Conservation (phyloP, 768 basidiomycete genomes). For the Clitopilus passeckerianus region DNA sequence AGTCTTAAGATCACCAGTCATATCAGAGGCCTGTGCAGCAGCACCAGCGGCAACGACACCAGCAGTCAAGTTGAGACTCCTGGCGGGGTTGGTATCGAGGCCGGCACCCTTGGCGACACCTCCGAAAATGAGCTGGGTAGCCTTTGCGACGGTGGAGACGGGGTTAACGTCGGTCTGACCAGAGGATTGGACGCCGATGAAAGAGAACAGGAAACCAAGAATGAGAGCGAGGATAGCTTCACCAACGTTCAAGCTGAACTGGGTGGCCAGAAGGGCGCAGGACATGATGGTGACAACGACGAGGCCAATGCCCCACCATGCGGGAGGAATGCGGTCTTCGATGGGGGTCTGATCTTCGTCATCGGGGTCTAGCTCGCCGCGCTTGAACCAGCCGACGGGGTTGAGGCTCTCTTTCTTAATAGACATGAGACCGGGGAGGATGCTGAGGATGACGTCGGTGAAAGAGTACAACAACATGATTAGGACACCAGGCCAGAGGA, state of each 20-base stretch:
- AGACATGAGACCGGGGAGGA: slow-evolving; percentile 29
- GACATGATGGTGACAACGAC: slow-evolving; percentile 41
- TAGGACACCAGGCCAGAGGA: slow-evolving; percentile 58
- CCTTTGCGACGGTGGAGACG: slow-evolving; percentile 54
- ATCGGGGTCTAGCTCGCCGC: slow-evolving; percentile 25
- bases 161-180: slow-evolving; percentile 62
- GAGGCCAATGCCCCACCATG: slow-evolving; percentile 54
- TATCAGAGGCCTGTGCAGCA: slow-evolving; percentile 55
- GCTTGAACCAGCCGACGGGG: slow-evolving; percentile 20
- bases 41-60: slow-evolving; percentile 52
- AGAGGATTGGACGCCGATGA: slow-evolving; percentile 59
- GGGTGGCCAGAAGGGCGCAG: slow-evolving; percentile 47
- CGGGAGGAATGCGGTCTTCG: slow-evolving; percentile 49
- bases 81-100: slow-evolving; percentile 27
- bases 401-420: slow-evolving; percentile 2
- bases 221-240: slow-evolving; percentile 52
- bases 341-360: slow-evolving; percentile 47
- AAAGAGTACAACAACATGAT: slow-evolving; percentile 61
- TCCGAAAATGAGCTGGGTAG: slow-evolving; percentile 62
- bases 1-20: slow-evolving; percentile 69
- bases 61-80: slow-evolving; percentile 44
- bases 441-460: slow-evolving; percentile 41
- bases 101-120: slow-evolving; percentile 48
- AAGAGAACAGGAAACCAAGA: slow-evolving; percentile 61
- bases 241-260: slow-evolving; percentile 54